Evolutionary conservation across 2,329 filamentous ascomycete species (phyloP).

Genomic region (Endocalyx cinctus): DNA sequence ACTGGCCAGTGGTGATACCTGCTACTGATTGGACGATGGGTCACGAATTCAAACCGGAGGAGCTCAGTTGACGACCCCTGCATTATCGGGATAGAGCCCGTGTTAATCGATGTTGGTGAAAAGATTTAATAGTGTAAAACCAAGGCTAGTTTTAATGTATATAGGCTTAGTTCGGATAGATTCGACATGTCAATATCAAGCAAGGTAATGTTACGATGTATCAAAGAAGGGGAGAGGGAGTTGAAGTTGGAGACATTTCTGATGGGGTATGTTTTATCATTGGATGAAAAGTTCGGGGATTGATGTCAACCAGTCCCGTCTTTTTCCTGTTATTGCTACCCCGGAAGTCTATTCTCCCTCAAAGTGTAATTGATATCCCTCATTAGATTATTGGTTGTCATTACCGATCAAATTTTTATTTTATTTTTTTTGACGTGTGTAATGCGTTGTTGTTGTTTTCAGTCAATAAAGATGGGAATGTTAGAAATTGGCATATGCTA

Average conservation of each 20-base stretch:
- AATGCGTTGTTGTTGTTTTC: too few species aligned
- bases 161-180: neutral
- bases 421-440: too few species aligned
- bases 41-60: conserved; percentile 34
- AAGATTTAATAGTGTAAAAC: neutral
- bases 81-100: conserved; percentile 19
- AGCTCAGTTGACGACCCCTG: conserved; percentile 21
- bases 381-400: neutral
- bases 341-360: neutral
- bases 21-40: conserved; percentile 25
- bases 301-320: conserved; percentile 12
- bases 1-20: conserved; percentile 21
- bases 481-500: neutral
- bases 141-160: neutral
- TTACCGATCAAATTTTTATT: neutral
- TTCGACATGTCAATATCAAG: neutral
- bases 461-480: too few species aligned
- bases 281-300: too few species aligned
- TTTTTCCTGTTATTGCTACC: conserved; percentile 11
- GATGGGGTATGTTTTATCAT: too few species aligned
- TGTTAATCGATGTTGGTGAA: neutral
- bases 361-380: neutral
- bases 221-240: neutral
- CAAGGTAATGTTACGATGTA: neutral
- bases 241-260: neutral